Conservation (phyloP, 345 rosid genomes). For the Salix viminalis region DNA sequence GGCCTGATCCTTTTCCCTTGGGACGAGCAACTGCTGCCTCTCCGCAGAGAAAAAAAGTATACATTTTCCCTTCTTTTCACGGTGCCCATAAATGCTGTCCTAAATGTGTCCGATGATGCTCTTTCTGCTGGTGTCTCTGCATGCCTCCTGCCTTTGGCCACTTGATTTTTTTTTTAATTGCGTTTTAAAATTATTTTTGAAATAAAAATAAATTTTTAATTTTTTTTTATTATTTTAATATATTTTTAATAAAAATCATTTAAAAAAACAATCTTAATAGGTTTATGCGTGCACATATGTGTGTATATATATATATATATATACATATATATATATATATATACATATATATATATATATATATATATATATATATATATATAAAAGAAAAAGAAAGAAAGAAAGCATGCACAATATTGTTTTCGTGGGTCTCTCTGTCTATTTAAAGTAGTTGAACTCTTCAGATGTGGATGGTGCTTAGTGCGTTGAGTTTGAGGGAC, state of each 20-base stretch:
- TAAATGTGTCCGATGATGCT: conserved; percentile 15
- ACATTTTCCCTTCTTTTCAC: not conserved
- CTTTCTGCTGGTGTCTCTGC: not conserved
- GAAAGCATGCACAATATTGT: not conserved
- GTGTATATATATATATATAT: not conserved
- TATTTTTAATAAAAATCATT: no score
- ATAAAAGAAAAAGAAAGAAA: not conserved
- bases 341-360: not conserved
- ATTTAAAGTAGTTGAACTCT: not conserved
- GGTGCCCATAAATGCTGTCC: conserved; percentile 6
- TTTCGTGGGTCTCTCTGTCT: not conserved
- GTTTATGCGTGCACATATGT: no score
- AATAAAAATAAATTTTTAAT: no score
- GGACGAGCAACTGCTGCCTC: conserved; percentile 25
- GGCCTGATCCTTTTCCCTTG: conserved; percentile 25
- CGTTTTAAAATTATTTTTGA: no score
- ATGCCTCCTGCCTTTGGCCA: not conserved
- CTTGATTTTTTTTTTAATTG: no score
- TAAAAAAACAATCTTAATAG: no score
- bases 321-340: not conserved
- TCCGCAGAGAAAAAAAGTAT: conserved; percentile 7
- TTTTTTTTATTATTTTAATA: no score
- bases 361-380: not conserved
- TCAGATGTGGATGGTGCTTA: not conserved
- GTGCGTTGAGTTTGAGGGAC: not conserved